phyloP scores from a whole-genome alignment of 805 yeast species.

The Metschnikowia corniflorae region DNA sequence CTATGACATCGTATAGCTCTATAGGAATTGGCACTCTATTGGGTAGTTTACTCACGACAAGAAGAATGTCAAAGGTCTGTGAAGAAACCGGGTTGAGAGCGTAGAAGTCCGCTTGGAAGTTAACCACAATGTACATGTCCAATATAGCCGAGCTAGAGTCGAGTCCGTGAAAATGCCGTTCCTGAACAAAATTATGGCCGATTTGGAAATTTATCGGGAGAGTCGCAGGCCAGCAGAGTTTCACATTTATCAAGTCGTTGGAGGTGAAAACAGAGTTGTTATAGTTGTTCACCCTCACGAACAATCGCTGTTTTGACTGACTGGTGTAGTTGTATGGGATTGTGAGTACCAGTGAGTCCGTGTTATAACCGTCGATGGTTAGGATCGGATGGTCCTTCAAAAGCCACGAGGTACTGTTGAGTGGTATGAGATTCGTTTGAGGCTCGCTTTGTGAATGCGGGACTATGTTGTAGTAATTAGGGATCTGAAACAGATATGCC shows the following conservation, averaged over 20 bases:
- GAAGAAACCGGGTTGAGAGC: slow-evolving; percentile 8
- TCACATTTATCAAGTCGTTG: slow-evolving; percentile 18
- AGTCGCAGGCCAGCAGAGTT: slow-evolving; percentile 22
- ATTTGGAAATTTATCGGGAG: slow-evolving; percentile 14
- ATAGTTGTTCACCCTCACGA: slow-evolving; percentile 36
- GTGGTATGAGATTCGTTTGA: neutral
- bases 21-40: slow-evolving; percentile 17
- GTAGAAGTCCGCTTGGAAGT: slow-evolving; percentile 15
- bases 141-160: slow-evolving; percentile 3
- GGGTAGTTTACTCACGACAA: slow-evolving; percentile 15
- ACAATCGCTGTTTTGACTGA: slow-evolving; percentile 14
- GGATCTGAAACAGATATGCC: slow-evolving; percentile 28
- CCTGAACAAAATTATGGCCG: slow-evolving; percentile 11
- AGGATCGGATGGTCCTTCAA: slow-evolving; percentile 15
- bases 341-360: slow-evolving; percentile 3
- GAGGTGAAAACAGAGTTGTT: slow-evolving; percentile 22
- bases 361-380: slow-evolving; percentile 7
- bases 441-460: neutral
- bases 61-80: slow-evolving; percentile 5
- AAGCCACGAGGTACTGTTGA: slow-evolving; percentile 15
- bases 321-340: slow-evolving; percentile 14
- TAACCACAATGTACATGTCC: slow-evolving; percentile 16
- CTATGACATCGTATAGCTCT: slow-evolving; percentile 17
- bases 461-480: slow-evolving; percentile 35
- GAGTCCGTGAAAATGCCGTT: slow-evolving; percentile 1